Percentiles rank a stretch among this genome's conserved stretches.
phyloP scores from a whole-genome alignment of 2,329 filamentous ascomycete genomes.

The Cordyceps militaris region DNA sequence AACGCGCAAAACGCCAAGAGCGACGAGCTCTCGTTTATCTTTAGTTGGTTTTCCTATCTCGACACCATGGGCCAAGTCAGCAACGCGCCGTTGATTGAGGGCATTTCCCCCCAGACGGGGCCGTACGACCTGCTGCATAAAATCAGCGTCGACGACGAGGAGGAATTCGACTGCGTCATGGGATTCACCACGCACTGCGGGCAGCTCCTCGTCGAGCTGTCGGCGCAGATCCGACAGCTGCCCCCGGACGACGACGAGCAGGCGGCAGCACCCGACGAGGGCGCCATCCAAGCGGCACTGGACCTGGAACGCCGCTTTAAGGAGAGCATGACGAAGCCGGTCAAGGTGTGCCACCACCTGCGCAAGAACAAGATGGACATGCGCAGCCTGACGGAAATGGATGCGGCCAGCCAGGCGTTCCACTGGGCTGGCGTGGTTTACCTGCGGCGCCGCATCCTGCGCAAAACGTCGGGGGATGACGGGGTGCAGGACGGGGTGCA shows the following conservation, averaged over 20 bases:
- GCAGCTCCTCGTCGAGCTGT: conserved; percentile 59
- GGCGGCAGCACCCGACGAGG: neutral
- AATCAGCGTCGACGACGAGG: conserved; percentile 19
- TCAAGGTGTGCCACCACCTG: conserved; percentile 40
- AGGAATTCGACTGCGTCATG: conserved; percentile 76
- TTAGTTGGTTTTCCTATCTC: conserved; percentile 77
- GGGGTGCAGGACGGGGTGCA: conserved; percentile 57
- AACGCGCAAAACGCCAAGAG: conserved; percentile 38
- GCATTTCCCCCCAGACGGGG: neutral
- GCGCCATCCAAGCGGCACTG: conserved; percentile 40
- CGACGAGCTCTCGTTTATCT: conserved; percentile 64
- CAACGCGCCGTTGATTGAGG: conserved; percentile 37
- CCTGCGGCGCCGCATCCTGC: conserved; percentile 65
- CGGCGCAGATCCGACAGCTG: neutral
- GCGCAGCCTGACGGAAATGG: conserved; percentile 54
- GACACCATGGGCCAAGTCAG: conserved; percentile 70
- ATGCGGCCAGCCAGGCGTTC: conserved; percentile 69
- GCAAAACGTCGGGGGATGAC: conserved; percentile 47
- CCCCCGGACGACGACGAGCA: neutral
- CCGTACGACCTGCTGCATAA: conserved; percentile 1
- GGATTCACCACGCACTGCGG: conserved; percentile 52
- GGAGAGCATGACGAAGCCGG: conserved; percentile 41
- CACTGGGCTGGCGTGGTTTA: conserved; percentile 74
- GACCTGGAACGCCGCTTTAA: conserved; percentile 55
- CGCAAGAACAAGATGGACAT: conserved; percentile 43